Percentiles rank a stretch among this genome's conserved stretches.
Conservation (phyloP, 192 early-diverging fungal genomes). For the Geosiphon pyriformis region DNA sequence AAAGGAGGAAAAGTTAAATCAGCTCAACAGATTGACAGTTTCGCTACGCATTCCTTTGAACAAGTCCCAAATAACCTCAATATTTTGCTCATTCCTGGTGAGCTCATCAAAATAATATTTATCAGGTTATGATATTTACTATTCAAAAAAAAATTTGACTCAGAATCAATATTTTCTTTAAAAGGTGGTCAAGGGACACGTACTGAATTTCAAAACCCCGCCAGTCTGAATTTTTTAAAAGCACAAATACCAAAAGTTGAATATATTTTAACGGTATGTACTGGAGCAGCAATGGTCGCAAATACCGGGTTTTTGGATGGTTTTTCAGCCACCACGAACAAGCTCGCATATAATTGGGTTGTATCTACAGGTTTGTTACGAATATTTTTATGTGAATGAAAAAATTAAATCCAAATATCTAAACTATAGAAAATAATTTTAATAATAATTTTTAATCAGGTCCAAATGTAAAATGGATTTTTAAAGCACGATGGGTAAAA, state of each 20-base stretch:
- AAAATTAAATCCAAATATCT: neutral
- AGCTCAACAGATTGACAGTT: neutral
- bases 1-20: neutral
- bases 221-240: neutral
- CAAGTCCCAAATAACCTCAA: neutral
- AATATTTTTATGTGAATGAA: neutral
- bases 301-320: slow-evolving; percentile 46
- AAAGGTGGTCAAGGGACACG: slow-evolving; percentile 5
- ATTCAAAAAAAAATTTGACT: too few relatives aligned
- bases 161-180: too few relatives aligned
- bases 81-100: slow-evolving; percentile 1
- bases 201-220: neutral
- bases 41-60: neutral
- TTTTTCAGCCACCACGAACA: slow-evolving; percentile 35
- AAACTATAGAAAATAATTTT: neutral
- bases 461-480: slow-evolving; percentile 44
- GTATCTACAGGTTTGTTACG: neutral
- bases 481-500: slow-evolving; percentile 44
- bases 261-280: slow-evolving; percentile 33
- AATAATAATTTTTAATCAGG: neutral
- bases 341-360: slow-evolving; percentile 19
- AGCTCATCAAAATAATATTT: neutral
- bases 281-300: slow-evolving; percentile 39
- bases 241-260: neutral
- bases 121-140: neutral